phyloP scores from a whole-genome alignment of 2,329 filamentous ascomycete genomes.

The Stagonosporopsis tanaceti region DNA sequence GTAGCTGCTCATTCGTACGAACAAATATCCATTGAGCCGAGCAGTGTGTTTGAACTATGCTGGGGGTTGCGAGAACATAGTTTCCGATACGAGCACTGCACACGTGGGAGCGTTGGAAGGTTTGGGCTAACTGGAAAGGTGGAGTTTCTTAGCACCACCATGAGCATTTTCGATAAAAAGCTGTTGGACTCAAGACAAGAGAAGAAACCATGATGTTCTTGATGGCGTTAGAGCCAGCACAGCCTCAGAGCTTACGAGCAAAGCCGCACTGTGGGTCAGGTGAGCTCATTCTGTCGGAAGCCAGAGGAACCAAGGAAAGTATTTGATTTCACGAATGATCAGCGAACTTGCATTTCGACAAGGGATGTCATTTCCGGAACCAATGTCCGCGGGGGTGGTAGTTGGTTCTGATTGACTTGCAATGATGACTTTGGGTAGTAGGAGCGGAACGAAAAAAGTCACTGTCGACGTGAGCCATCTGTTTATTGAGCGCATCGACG shows the following conservation, averaged over 20 bases:
- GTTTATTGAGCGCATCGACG: not conserved
- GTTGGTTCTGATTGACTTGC: too few species aligned
- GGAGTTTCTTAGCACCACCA: not conserved
- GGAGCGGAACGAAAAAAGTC: not conserved
- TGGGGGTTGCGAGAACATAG: constrained; percentile 6
- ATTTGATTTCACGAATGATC: not conserved
- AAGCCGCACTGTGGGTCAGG: not conserved
- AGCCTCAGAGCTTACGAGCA: not conserved
- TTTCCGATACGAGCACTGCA: constrained; percentile 7
- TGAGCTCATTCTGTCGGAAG: not conserved
- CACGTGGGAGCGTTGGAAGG: constrained; percentile 1
- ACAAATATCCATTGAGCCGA: not conserved
- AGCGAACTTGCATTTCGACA: not conserved
- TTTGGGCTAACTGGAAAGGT: constrained; percentile 1
- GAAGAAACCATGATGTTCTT: not conserved
- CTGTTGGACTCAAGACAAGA: constrained; percentile 2
- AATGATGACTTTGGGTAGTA: not conserved
- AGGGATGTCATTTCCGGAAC: not conserved
- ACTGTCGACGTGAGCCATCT: not conserved
- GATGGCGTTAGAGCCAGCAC: not conserved
- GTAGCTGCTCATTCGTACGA: not conserved
- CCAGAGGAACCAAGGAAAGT: not conserved
- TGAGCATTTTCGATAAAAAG: not conserved
- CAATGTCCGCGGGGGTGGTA: not conserved
- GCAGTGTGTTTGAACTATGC: not conserved